Evolutionary conservation across 2,329 filamentous ascomycete genomes (phyloP).

Genomic region (Truncatella angustata): DNA sequence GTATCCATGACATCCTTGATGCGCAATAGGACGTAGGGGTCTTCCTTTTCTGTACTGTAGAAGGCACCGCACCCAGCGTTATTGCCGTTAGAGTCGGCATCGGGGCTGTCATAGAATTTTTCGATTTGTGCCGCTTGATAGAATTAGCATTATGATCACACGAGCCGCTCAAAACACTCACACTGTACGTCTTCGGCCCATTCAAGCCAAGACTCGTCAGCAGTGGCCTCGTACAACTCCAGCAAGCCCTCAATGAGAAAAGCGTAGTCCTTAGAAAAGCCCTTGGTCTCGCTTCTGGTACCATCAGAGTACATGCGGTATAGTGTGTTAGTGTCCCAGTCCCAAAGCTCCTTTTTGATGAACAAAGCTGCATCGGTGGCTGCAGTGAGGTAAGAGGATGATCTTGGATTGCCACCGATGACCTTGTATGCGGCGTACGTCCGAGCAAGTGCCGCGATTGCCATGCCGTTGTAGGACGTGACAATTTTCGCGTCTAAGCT

Average conservation of each 20-base stretch:
- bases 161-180: constrained; percentile 23
- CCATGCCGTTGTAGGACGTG: constrained; percentile 83
- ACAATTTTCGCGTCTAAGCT: constrained; percentile 86
- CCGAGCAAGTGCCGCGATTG: constrained; percentile 78
- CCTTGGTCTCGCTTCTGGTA: constrained; percentile 61
- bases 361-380: constrained; percentile 71
- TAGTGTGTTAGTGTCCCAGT: constrained; percentile 58
- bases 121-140: constrained; percentile 52
- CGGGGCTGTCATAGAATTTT: constrained; percentile 70
- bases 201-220: constrained; percentile 70
- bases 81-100: constrained; percentile 27
- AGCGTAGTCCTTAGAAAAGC: constrained; percentile 93
- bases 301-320: constrained; percentile 73
- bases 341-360: constrained; percentile 72
- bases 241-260: constrained; percentile 81
- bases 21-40: constrained; percentile 73
- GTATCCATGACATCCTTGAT: constrained; percentile 96
- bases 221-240: constrained; percentile 80
- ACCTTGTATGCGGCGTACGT: constrained; percentile 50
- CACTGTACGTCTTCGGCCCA: constrained; percentile 74
- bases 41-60: constrained; percentile 65
- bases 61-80: constrained; percentile 58
- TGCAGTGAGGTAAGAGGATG: constrained; percentile 55
- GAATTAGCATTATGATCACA: neutral
- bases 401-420: constrained; percentile 54